These are phyloP conservation scores for Nelumbo lutea DNA, from an alignment of 164 flowering plant genomes.

Conservation along the genomic window DNA sequence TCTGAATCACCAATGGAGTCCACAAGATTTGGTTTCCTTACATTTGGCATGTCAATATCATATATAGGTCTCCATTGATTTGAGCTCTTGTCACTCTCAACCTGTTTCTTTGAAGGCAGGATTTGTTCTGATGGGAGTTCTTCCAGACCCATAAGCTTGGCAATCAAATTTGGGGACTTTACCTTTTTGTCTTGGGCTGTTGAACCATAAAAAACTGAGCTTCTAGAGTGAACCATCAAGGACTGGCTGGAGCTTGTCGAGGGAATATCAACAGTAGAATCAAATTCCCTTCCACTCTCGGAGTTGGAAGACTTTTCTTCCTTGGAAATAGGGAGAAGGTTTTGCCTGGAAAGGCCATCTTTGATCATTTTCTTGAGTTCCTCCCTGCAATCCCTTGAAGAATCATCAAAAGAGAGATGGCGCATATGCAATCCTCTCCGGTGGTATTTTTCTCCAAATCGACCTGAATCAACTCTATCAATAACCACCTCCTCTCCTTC, in stretches of 20 bases:
- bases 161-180: slow-evolving; percentile 55
- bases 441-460: slow-evolving; percentile 14
- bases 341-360: slow-evolving; percentile 29
- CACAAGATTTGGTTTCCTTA: slow-evolving; percentile 27
- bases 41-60: slow-evolving; percentile 47
- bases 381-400: slow-evolving; percentile 35
- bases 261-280: slow-evolving; percentile 34
- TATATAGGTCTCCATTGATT: slow-evolving; percentile 26
- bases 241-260: slow-evolving; percentile 63
- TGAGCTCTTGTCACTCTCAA: slow-evolving; percentile 17
- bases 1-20: slow-evolving; percentile 21
- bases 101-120: slow-evolving; percentile 13
- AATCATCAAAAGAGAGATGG: slow-evolving; percentile 35
- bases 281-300: slow-evolving; percentile 16
- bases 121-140: slow-evolving; percentile 37
- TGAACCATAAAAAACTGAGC: slow-evolving; percentile 25
- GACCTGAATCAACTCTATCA: slow-evolving; percentile 18
- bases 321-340: slow-evolving; percentile 28
- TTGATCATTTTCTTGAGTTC: slow-evolving; percentile 30
- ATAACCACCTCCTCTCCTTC: slow-evolving; percentile 11
- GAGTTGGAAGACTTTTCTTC: slow-evolving; percentile 16
- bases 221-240: slow-evolving; percentile 22
- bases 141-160: slow-evolving; percentile 86
- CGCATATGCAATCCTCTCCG: slow-evolving; percentile 23
- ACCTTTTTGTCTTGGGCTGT: slow-evolving; percentile 25